Base-by-base conservation (phyloP, 73 alveolate genomes). In the Diophrys appendiculata region DNA sequence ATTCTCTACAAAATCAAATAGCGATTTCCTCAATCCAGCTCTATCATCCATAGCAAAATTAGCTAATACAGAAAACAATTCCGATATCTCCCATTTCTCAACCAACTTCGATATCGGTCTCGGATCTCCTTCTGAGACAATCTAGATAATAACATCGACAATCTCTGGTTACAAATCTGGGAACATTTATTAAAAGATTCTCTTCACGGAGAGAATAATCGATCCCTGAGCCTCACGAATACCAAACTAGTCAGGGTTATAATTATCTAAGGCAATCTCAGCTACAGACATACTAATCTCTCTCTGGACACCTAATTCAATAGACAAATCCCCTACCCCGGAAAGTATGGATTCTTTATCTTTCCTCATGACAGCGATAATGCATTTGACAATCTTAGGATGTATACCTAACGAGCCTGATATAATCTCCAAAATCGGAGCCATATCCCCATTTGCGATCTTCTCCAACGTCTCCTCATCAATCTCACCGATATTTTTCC, bases 61-160 rank as follows among this genome's bases (percentile, higher is more conserved):
- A 43, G 60, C 60, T 18, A 43, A 18, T 5, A 43, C 60, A 43
- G 18, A 18, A 18, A 43, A 43, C 18, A 43, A 18, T 18, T 43
- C 60, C 5, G 5, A 5, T 43, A 43, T 43, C 5, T 18, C 72
- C 72, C 31, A 73, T 25, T 32, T 27, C 28, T n/a, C 27, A 23
- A 53, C 72, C 2, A 35, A 14, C 26, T 23, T 18, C 2, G n/a
- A 3, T 13, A 73, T 11, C 2, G 72, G 29, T 18, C 72, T n/a
- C 1, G 72, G 70, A 33, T 73, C 82, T 2, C 73, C 82, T 52
- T 52, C 82, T 1, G 67, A 28, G 29, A 73, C 82, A 11, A 73
- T 53, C 43, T 73, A 65, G 43, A 73, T 60, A 25, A 53, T 14
- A 3, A 22, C 25, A 33, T 73, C 82, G 1, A 73, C 82, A 14